Conservation (phyloP, 345 rosid species). For the Linum trigynum region DNA sequence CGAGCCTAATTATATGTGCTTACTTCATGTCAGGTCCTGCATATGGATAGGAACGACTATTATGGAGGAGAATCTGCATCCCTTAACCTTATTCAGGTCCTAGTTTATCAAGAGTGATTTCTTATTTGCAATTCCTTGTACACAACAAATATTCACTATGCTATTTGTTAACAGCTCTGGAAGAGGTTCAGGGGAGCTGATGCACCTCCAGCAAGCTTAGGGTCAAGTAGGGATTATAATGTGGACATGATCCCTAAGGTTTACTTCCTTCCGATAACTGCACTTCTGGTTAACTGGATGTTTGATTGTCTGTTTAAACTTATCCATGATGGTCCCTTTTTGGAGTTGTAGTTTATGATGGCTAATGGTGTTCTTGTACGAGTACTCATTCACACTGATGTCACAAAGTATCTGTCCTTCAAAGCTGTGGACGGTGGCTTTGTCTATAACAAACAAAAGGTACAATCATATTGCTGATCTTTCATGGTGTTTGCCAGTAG, state of each 20-base stretch:
- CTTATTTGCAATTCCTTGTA: background rate
- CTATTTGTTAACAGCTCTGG: conserved; percentile 61
- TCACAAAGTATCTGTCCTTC: conserved; percentile 82
- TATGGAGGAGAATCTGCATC: conserved; percentile 99
- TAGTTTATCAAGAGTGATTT: background rate
- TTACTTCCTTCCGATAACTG: background rate
- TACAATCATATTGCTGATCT: conserved; percentile 18
- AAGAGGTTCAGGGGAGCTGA: conserved; percentile 84
- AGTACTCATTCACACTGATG: conserved; percentile 92
- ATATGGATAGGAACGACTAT: conserved; percentile 96
- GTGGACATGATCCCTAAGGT: conserved; percentile 99
- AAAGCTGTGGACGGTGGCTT: conserved; percentile 97
- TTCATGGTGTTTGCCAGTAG: background rate
- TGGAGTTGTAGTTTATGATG: conserved; percentile 72
- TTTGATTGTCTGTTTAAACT: background rate
- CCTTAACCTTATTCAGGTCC: conserved; percentile 89
- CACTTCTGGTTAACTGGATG: background rate
- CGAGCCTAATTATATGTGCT: background rate
- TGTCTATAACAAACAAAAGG: conserved; percentile 91
- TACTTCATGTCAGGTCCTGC: conserved; percentile 58
- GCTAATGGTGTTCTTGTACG: conserved; percentile 97
- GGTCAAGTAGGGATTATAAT: conserved; percentile 91
- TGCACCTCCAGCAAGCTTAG: conserved; percentile 82
- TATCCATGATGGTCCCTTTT: background rate
- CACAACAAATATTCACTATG: background rate